phyloP scores from a whole-genome alignment of 73 alveolate genomes.

The Paramecium biaurelia region DNA sequence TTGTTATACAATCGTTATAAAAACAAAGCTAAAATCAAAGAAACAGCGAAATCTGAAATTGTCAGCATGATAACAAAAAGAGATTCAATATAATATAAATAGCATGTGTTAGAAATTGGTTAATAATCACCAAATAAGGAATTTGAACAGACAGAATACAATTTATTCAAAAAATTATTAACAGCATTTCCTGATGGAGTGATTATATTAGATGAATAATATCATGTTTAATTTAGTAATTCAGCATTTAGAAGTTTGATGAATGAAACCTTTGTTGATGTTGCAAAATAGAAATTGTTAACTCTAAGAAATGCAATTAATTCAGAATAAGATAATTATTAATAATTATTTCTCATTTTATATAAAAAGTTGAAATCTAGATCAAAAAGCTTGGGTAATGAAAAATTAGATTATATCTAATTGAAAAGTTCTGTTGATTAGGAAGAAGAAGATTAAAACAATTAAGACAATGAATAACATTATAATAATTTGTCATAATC shows the following conservation, averaged over 20 bases:
- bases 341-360: not conserved
- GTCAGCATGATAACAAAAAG: not conserved
- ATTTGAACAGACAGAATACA: not conserved
- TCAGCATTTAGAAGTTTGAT: not conserved
- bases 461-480: not conserved
- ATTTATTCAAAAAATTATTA: not conserved
- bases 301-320: slow-evolving; percentile 13
- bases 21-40: not conserved
- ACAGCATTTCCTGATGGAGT: slow-evolving; percentile 51
- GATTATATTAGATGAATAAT: not conserved
- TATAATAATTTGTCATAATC: not conserved
- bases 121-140: not conserved
- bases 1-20: not conserved
- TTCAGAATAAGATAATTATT: not conserved
- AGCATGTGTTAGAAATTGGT: not conserved
- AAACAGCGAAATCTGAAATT: not conserved
- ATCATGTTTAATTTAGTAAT: not conserved
- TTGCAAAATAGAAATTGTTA: not conserved
- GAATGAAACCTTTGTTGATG: not conserved
- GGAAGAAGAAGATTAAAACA: not conserved
- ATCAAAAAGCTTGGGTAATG: not conserved
- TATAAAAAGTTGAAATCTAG: slow-evolving; percentile 22
- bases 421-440: not conserved
- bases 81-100: not conserved
- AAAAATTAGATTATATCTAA: not conserved